Percentiles rank a stretch among this genome's conserved stretches.
phyloP scores from a whole-genome alignment of 2,329 filamentous ascomycete species.

The Helotiales sp. region DNA sequence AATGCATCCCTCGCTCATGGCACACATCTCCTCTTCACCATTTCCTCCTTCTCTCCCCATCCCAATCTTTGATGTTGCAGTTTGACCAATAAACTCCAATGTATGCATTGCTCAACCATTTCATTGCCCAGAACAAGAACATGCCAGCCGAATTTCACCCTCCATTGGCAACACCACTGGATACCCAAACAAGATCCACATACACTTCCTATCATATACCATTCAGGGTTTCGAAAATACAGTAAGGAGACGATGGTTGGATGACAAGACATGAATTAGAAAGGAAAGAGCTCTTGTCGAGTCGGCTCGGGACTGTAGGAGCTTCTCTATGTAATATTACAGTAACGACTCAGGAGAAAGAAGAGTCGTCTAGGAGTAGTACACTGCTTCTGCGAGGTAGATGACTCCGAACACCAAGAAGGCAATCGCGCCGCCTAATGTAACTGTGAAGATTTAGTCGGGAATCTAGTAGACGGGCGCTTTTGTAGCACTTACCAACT shows the following conservation, averaged over 20 bases:
- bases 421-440: conserved; percentile 85
- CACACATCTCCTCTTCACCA: background rate
- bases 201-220: conserved; percentile 4
- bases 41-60: background rate
- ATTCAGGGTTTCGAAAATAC: conserved; percentile 2
- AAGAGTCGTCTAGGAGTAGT: conserved; percentile 48
- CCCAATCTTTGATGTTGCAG: background rate
- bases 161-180: background rate
- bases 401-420: conserved; percentile 93
- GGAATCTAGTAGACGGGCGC: conserved; percentile 16
- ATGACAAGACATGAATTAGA: background rate
- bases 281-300: background rate
- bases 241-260: conserved; percentile 2
- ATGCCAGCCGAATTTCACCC: background rate
- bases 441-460: conserved; percentile 64
- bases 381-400: conserved; percentile 83
- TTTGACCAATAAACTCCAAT: background rate
- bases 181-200: conserved; percentile 6
- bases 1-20: background rate
- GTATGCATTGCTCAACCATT: conserved; percentile 2
- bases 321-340: conserved; percentile 29
- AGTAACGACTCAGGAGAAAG: conserved; percentile 1
- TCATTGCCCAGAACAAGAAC: background rate
- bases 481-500: conserved; percentile 73
- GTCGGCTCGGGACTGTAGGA: conserved; percentile 3